A percentile compares a stretch with the other conserved stretches of the same genome.
Evolutionary conservation across 495 filamentous ascomycete genomes (phyloP).

Genomic region (Daldinia grandis): DNA sequence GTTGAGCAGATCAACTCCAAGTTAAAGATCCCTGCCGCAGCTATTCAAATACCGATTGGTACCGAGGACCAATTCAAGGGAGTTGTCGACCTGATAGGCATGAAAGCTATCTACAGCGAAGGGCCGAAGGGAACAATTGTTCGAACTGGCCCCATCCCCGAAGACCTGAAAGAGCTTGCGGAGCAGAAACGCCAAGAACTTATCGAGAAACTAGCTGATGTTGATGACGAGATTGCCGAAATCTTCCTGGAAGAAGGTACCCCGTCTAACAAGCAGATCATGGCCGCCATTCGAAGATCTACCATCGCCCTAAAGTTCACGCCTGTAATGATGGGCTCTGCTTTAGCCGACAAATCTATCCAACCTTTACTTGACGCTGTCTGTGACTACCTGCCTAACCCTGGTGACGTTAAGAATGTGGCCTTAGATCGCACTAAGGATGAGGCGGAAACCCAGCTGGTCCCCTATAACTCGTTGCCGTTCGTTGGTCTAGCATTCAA

Average conservation of each 20-base stretch:
- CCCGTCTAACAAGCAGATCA: conserved; percentile 82
- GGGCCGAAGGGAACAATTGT: conserved; percentile 78
- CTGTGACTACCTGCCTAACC: conserved; percentile 95
- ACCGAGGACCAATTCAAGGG: conserved; percentile 91
- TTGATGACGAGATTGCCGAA: conserved; percentile 98
- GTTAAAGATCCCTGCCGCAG: conserved; percentile 89
- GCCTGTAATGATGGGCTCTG: conserved; percentile 95
- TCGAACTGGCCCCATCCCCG: conserved; percentile 79
- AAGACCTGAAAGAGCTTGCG: conserved; percentile 73
- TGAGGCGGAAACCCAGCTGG: conserved; percentile 82
- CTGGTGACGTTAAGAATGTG: conserved; percentile 85
- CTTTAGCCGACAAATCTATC: conserved; percentile 91
- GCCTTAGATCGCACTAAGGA: conserved; percentile 83
- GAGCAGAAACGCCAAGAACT: conserved; percentile 83
- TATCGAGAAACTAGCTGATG: conserved; percentile 95
- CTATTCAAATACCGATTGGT: conserved; percentile 95
- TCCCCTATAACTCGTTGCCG: conserved; percentile 90
- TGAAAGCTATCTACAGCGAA: conserved; percentile 93
- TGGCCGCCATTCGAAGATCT: conserved; percentile 85
- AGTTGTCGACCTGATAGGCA: conserved; percentile 90
- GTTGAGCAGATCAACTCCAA: conserved; percentile 97
- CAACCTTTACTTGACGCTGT: conserved; percentile 98
- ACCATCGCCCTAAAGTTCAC: conserved; percentile 92
- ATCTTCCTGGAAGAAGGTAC: conserved; percentile 87
- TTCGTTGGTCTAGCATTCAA: conserved; percentile 99